A percentile compares a stretch with the other conserved stretches of the same genome.
These are phyloP conservation scores for Pisolithus thermaeus DNA, from an alignment of 1,284 basidiomycete genomes.

Conservation along the genomic window DNA sequence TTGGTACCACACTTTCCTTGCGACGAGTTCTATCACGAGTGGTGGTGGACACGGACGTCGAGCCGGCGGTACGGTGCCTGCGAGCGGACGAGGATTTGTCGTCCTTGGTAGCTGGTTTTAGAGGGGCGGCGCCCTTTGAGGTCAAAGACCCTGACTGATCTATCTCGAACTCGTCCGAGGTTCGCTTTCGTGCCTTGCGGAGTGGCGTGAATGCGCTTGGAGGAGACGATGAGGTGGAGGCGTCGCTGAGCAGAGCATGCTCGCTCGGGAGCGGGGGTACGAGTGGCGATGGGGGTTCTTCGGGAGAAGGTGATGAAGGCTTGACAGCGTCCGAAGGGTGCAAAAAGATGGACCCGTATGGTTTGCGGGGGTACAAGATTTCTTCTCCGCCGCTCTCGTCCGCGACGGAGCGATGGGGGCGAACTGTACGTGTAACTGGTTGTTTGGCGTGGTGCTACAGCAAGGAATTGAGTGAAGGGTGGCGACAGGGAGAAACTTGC, in stretches of 20 bases:
- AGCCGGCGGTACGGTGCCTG: constrained; percentile 69
- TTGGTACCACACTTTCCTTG: constrained; percentile 53
- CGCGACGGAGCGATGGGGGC: constrained; percentile 55
- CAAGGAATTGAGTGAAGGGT: constrained; percentile 6
- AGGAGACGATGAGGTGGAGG: constrained; percentile 38
- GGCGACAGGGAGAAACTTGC: constrained; percentile 15
- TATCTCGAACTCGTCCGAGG: constrained; percentile 77
- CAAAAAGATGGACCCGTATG: constrained; percentile 30
- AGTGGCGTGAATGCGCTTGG: constrained; percentile 57
- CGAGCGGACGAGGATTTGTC: constrained; percentile 51
- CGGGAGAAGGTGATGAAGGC: constrained; percentile 18
- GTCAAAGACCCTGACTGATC: constrained; percentile 60
- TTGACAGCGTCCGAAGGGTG: constrained; percentile 32
- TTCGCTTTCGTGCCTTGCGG: constrained; percentile 65
- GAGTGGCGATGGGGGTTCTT: constrained; percentile 24
- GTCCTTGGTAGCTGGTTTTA: constrained; percentile 29
- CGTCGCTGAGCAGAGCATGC: constrained; percentile 24
- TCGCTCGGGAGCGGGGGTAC: constrained; percentile 24
- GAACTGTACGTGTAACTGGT: constrained; percentile 42
- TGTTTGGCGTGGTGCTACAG: constrained; percentile 35
- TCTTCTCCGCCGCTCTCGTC: constrained; percentile 81
- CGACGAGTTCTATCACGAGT: constrained; percentile 47
- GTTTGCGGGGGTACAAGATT: constrained; percentile 72
- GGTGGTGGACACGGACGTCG: constrained; percentile 37
- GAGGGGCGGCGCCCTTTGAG: constrained; percentile 39